Base-by-base conservation (phyloP, 2,329 filamentous ascomycete species). In the Venturia aucupariae region DNA sequence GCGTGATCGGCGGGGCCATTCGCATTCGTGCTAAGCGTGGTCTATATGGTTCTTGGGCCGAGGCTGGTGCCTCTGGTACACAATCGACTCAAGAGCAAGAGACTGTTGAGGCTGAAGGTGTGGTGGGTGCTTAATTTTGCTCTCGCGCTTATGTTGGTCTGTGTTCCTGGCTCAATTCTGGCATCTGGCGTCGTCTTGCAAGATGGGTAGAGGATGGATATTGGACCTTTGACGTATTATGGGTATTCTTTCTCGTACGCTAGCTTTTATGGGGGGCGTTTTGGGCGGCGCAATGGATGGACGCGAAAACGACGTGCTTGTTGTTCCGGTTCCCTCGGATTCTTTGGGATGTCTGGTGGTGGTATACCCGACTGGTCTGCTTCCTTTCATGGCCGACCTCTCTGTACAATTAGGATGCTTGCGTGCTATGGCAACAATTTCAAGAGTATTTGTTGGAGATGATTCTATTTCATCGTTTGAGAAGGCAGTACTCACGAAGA, bases 1-100 rank as follows among this genome's bases (percentile, higher is more conserved):
- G 51, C 19, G 51, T 35, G 8, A 83, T 97, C 32, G 92, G 92
- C 61, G 89, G 87, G 2, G 84, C 88, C 17, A 90, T 99, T 71
- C 83, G 88, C 65, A 89, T 99, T 65, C 83, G 91, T 69, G 92
- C 89, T 66, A 99, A 99, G 84, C 85, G 90, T 70, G 93, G 90
- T n/a, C 86, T 99, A 2, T 99, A 94, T 93, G 94, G 93, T 62
- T 86, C 88, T 44, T 99, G 94, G 94, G 94, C 94, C 0, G 94
- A 97, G 80, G 81, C 80, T 66, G 77, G 78, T 61, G 79, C 59
- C 27, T 41, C 59, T 27, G 59, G 61, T n/a, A 57, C 51, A 2
- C 51, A 57, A 22, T 57, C 51, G 5, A 57, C 51, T 35, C 51
- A 57, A 57, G 51, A 57, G 51, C 51, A 57, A 57, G 51, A 57